Evolutionary conservation across 192 early-diverging fungal genomes (phyloP), one percentile per base, ranked within the genome.

Genomic region (Entrophospora sp.): DNA sequence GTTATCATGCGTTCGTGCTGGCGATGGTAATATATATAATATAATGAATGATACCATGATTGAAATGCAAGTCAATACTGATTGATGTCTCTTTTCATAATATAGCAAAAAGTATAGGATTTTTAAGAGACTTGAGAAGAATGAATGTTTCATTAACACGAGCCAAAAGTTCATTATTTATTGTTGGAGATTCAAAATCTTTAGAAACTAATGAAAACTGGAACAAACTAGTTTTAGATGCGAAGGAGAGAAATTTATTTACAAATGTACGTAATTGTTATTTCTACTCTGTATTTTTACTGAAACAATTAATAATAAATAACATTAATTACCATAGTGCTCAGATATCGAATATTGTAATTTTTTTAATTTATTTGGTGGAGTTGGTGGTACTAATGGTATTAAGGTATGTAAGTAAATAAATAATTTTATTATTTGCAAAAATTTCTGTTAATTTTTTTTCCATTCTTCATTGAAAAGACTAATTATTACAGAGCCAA

Each of bases 91-190:
- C 68, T 95, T 16, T 88, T 93, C 62, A 78, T 97, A 6, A 64
- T 96, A 3, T 93, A 94, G 2, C 80, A 93, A 67, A 78, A 80
- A 6, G 52, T 69, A 1, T 79, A 85, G 89, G 93, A 34, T 75
- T 98, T 18, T 67, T 98, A 42, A 77, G 81, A 43, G 96, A 98
- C 72, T 94, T 94, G 92, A 78, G 87, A 30, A 82, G 96, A 13
- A 79, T 96, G 62, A 98, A 98, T 66, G 96, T 98, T 16, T 93
- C 94, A 0, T 83, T 98, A 28, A 97, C 94, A 5, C 78, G 96
- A 22, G 93, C 94, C 1, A 92, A 89, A 52, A 55, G 71, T 45
- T 96, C 96, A 71, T 71, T 98, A 27, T 79, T 98, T 46, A 81
- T 98, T 20, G 79, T 98, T 71, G 96, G 96, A 2, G 94, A 89